These are phyloP conservation scores for Eremothecium gossypii DNA, from an alignment of 1,139 yeast genomes.

Conservation along the genomic window DNA sequence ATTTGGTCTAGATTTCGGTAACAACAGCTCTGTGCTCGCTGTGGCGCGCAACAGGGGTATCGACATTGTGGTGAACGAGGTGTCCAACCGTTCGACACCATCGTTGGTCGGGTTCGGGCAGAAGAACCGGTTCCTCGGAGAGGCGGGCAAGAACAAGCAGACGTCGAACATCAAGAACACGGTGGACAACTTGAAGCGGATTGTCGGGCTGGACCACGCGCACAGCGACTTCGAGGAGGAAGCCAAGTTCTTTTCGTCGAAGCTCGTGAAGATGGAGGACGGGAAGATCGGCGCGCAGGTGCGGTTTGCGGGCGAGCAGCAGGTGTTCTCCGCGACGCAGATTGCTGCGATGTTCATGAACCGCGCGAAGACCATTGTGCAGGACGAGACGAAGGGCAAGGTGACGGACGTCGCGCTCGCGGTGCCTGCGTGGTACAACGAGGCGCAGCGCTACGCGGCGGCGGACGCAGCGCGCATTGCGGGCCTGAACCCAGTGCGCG, in stretches of 20 bases:
- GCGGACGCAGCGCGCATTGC: constrained; percentile 94
- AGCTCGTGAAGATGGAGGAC: constrained; percentile 57
- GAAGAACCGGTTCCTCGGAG: constrained; percentile 89
- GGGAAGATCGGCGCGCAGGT: constrained; percentile 83
- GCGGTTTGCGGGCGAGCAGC: constrained; percentile 69
- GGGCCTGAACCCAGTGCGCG: constrained; percentile 95
- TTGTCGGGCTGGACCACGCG: constrained; percentile 64
- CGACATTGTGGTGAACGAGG: constrained; percentile 96
- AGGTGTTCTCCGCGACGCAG: constrained; percentile 79
- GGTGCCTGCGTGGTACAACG: constrained; percentile 97
- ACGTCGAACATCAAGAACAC: constrained; percentile 94
- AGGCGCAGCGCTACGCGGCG: constrained; percentile 92
- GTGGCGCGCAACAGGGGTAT: constrained; percentile 98
- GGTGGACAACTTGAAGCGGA: constrained; percentile 86
- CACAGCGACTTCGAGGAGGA: constrained; percentile 79
- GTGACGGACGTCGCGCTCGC: constrained; percentile 86
- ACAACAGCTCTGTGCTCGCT: constrained; percentile 85
- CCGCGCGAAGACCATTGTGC: constrained; percentile 76
- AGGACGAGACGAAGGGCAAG: constrained; percentile 71
- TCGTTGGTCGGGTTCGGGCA: constrained; percentile 86
- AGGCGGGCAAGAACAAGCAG: constrained; percentile 91
- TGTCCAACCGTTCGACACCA: constrained; percentile 95
- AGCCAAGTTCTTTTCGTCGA: constrained; percentile 60
- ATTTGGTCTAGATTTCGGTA: constrained; percentile 98
- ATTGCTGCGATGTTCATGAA: constrained; percentile 89